These are phyloP conservation scores for Dictyostelium brefeldianum DNA, from an alignment of 78 protist genomes.

Conservation along the genomic window DNA sequence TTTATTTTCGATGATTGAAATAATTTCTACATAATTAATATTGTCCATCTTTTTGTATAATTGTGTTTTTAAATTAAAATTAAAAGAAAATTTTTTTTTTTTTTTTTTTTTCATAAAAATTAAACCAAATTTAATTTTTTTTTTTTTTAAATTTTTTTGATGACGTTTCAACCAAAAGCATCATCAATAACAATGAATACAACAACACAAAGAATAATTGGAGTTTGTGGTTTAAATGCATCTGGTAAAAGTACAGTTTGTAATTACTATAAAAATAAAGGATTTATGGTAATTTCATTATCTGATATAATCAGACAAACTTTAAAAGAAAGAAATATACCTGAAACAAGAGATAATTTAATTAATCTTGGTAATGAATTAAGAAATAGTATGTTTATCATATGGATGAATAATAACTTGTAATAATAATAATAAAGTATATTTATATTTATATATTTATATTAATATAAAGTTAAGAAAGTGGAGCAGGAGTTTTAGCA, in stretches of 20 bases:
- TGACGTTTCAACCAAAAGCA: not conserved
- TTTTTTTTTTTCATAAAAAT: not conserved
- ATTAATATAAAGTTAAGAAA: not conserved
- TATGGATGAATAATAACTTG: not conserved
- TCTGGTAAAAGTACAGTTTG: constrained; percentile 70
- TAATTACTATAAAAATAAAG: constrained; percentile 44
- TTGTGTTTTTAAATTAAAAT: not conserved
- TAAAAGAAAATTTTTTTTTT: not conserved
- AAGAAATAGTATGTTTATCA: constrained; percentile 38
- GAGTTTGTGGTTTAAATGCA: constrained; percentile 80
- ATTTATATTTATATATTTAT: not conserved
- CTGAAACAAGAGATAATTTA: constrained; percentile 55
- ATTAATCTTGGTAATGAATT: constrained; percentile 64
- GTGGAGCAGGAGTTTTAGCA: constrained; percentile 69
- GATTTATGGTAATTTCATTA: constrained; percentile 44
- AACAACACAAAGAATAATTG: constrained; percentile 34
- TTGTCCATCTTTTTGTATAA: not conserved
- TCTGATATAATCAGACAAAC: constrained; percentile 63
- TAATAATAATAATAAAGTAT: not conserved
- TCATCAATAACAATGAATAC: not conserved
- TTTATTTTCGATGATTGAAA: not conserved
- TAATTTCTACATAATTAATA: not conserved
- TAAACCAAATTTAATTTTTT: not conserved
- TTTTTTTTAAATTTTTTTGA: not conserved
- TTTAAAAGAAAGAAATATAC: constrained; percentile 32